Base-by-base conservation (phyloP, 164 flowering plant genomes). In the Berberis vulgaris region DNA sequence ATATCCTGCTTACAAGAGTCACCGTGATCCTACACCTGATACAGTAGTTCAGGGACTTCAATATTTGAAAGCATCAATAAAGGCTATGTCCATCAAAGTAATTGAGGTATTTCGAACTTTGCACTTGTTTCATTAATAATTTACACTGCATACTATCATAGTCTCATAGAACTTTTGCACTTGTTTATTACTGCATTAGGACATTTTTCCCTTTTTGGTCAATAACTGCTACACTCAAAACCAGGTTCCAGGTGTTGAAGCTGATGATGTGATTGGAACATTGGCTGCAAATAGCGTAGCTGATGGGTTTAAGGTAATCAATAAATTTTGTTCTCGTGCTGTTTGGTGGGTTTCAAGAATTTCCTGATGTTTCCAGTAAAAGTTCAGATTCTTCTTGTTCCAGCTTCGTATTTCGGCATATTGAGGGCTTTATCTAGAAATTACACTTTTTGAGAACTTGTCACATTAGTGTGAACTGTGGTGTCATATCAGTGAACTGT, bases 241-340 rank as follows among this genome's bases (percentile, higher is more conserved):
- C 61, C 85, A 91, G 98, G 91, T 89, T 58, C 97, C 96, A 7
- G 99, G 99, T 50, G 99, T 94, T 67, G 99, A 94, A 82, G 99
- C 99, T 65, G 99, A 91, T 78, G 99, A 94, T 80, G 99, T 89
- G n/a, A 89, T 94, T 76, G 99, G 95, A 66, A 94, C 99, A 54
- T 75, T 91, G 80, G 89, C 99, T 59, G 65, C 76, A 42, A 84
- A 84, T 63, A 89, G 99, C 78, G 90, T 89, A 61, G 80, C 82
- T 64, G 83, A 77, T 68, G 96, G 99, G 12, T 89, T 73, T 70
- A 91, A 91, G 96, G 98, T 91, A 76, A 62, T 62, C 26, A 26
- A 26, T 26, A 26, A 26, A 26, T 26, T 26, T 26, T 26, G 26
- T 26, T 26, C 26, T 26, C 26, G 0, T 26, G 26, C 26, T 26